phyloP scores from a whole-genome alignment of 257 asterid species.

The Scutellaria baicalensis region DNA sequence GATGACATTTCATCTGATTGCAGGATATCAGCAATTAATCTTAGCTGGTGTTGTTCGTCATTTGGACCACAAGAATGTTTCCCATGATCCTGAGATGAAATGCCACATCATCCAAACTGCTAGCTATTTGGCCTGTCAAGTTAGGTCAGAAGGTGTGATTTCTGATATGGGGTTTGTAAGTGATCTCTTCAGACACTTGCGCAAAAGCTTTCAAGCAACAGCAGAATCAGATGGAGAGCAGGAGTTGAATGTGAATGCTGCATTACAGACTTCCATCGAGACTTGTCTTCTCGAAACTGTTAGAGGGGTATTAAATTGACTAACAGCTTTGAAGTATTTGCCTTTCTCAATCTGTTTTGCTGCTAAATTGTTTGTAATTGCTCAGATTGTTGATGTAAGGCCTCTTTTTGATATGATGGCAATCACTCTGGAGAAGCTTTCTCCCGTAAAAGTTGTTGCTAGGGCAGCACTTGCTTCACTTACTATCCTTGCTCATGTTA shows the following conservation, averaged over 20 bases:
- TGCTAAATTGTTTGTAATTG: conserved; percentile 9
- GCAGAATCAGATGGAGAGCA: conserved; percentile 66
- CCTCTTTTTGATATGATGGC: conserved; percentile 96
- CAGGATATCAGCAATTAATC: conserved; percentile 67
- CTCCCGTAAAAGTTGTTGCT: conserved; percentile 64
- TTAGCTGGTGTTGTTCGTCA: conserved; percentile 83
- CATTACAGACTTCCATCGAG: conserved; percentile 68
- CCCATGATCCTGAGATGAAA: conserved; percentile 67
- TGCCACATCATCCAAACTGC: conserved; percentile 70
- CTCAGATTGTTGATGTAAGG: conserved; percentile 68
- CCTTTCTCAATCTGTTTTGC: background rate
- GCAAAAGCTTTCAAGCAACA: conserved; percentile 88
- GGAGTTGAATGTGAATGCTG: conserved; percentile 48
- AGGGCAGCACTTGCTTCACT: conserved; percentile 83
- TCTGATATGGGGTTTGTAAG: conserved; percentile 81
- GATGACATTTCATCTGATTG: conserved; percentile 12
- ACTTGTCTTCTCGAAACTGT: conserved; percentile 85
- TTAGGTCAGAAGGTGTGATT: conserved; percentile 55
- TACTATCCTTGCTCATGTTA: conserved; percentile 78
- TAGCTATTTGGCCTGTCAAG: conserved; percentile 72
- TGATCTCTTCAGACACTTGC: conserved; percentile 88
- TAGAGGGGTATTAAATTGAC: conserved; percentile 71
- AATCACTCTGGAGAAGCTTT: conserved; percentile 81
- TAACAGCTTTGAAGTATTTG: background rate
- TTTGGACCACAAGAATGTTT: conserved; percentile 86